Evolutionary conservation across 2,329 filamentous ascomycete species (phyloP).

Genomic region (Fusarium globosum): DNA sequence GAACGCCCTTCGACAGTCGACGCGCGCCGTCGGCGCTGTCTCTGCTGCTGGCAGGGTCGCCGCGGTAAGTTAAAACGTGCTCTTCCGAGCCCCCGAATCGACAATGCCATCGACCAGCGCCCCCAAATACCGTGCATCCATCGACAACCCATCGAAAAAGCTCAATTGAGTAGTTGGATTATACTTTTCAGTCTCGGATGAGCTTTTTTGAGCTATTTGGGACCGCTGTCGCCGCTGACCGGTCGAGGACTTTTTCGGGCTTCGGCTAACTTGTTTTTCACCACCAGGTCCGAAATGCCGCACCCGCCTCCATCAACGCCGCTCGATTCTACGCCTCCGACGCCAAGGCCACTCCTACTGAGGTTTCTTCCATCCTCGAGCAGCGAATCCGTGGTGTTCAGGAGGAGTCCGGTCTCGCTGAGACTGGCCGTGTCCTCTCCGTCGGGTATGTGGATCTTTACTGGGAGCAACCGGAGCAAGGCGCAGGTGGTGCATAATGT

Average conservation of each 20-base stretch:
- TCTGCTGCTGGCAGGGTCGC: conserved; percentile 91
- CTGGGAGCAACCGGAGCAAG: conserved; percentile 33
- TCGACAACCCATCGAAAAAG: conserved; percentile 46
- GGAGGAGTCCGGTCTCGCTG: conserved; percentile 94
- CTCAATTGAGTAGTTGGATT: conserved; percentile 52
- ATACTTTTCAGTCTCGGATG: conserved; percentile 25
- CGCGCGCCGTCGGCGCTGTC: conserved; percentile 93
- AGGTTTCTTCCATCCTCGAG: conserved; percentile 99
- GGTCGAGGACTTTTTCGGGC: conserved; percentile 55
- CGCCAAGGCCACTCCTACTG: conserved; percentile 94
- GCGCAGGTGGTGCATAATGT: conserved; percentile 24
- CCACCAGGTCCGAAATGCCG: conserved; percentile 84
- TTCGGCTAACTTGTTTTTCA: conserved; percentile 68
- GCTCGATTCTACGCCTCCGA: conserved; percentile 91
- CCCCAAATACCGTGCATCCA: conserved; percentile 51
- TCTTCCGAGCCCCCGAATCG: conserved; percentile 53
- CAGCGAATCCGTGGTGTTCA: conserved; percentile 98
- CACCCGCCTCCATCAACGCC: conserved; percentile 80
- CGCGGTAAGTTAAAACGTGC: conserved; percentile 78
- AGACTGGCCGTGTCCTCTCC: conserved; percentile 98
- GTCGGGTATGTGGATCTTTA: conserved; percentile 82
- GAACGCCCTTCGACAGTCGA: conserved; percentile 97
- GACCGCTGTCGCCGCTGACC: conserved; percentile 42
- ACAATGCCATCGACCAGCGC: conserved; percentile 59
- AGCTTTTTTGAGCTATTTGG: conserved; percentile 52